Percentiles rank a stretch among this genome's conserved stretches.
Conservation (phyloP, 371 early-diverging fungal genomes). For the Fennellomyces sp. region DNA sequence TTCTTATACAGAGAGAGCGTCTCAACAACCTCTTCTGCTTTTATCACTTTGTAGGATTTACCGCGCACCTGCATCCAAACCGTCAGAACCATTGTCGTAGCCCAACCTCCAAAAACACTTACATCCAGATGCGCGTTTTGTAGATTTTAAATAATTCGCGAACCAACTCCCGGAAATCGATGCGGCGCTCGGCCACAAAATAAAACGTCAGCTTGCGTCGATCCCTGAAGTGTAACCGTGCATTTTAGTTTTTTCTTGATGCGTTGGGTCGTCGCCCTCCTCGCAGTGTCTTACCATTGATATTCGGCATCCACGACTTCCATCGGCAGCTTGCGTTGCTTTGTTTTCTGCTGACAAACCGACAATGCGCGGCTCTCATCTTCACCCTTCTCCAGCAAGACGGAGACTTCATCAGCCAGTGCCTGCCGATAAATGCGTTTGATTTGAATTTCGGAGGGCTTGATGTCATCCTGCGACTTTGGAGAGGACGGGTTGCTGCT, state of each 20-base stretch:
- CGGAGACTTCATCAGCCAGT: conserved; percentile 73
- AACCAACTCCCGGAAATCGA: conserved; percentile 98
- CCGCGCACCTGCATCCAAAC: conserved; percentile 16
- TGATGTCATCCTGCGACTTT: conserved; percentile 27
- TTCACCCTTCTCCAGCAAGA: conserved; percentile 71
- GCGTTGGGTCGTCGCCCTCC: too few relatives aligned
- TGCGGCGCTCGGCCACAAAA: conserved; percentile 89
- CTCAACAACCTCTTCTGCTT: too few relatives aligned
- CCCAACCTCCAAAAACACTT: background rate
- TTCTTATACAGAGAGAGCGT: too few relatives aligned
- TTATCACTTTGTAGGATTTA: too few relatives aligned
- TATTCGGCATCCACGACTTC: conserved; percentile 96
- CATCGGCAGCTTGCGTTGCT: conserved; percentile 89
- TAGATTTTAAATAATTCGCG: conserved; percentile 98
- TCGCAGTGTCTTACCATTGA: conserved; percentile 75
- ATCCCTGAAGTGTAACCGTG: conserved; percentile 60
- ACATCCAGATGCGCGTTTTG: conserved; percentile 99
- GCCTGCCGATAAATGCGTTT: conserved; percentile 91
- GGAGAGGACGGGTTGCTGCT: background rate
- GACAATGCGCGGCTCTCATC: conserved; percentile 90
- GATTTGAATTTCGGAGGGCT: conserved; percentile 48
- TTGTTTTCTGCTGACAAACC: conserved; percentile 86
- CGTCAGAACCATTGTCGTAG: background rate
- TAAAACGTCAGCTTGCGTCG: conserved; percentile 95
- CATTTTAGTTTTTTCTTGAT: background rate